Percentiles rank a stretch among this genome's conserved stretches.
These are phyloP conservation scores for Aureobasidium sp. DNA, from an alignment of 2,329 filamentous ascomycete genomes.

Conservation along the genomic window DNA sequence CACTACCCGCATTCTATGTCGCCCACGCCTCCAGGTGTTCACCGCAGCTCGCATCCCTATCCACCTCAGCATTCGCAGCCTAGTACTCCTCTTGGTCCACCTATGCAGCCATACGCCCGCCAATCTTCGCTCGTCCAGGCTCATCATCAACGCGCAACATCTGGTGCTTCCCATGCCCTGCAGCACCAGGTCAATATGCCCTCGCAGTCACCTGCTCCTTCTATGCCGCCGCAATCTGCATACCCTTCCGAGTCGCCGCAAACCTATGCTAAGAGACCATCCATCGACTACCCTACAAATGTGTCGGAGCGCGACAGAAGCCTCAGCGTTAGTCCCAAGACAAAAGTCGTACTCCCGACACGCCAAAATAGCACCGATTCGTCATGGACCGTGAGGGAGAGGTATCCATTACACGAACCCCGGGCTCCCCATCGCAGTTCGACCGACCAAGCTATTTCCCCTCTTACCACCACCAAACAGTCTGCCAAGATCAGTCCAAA, in stretches of 20 bases:
- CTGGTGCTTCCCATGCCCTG: constrained; percentile 1
- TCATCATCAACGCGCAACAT: neutral
- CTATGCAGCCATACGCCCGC: constrained; percentile 27
- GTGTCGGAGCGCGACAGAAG: constrained; percentile 59
- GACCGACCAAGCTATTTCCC: constrained; percentile 5
- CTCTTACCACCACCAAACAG: constrained; percentile 10
- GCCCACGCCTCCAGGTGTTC: constrained; percentile 29
- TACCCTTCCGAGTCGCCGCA: constrained; percentile 37
- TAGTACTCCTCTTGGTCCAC: constrained; percentile 42
- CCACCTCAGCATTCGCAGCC: constrained; percentile 37
- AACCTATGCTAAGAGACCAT: constrained; percentile 19
- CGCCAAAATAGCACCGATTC: constrained; percentile 25
- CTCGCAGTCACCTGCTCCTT: constrained; percentile 25
- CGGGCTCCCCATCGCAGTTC: constrained; percentile 1
- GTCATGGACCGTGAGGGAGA: neutral
- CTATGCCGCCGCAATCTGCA: neutral
- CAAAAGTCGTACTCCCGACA: constrained; percentile 31
- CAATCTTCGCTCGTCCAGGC: constrained; percentile 19
- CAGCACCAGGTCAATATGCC: constrained; percentile 17
- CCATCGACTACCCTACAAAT: constrained; percentile 30
- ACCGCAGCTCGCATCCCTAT: constrained; percentile 22
- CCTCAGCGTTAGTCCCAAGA: constrained; percentile 73
- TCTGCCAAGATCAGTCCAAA: constrained; percentile 6
- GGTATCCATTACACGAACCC: constrained; percentile 8
- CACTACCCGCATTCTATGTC: constrained; percentile 19